Evolutionary conservation across 768 basidiomycete genomes (phyloP).

Genomic region (Lyophyllum atratum): DNA sequence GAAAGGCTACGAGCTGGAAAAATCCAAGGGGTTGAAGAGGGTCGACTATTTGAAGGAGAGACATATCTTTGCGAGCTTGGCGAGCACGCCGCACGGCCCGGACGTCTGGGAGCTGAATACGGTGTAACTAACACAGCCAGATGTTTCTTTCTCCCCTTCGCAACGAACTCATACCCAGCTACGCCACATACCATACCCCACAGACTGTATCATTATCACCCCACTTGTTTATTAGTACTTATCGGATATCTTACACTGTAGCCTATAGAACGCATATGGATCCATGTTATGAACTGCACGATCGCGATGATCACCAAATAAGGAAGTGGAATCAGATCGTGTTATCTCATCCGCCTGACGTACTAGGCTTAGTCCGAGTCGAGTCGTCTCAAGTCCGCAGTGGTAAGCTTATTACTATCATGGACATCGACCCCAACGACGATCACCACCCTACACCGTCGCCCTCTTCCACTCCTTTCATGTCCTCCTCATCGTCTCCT

Average conservation of each 20-base stretch:
- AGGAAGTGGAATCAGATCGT: conserved; percentile 8
- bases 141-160: not conserved
- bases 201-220: conserved; percentile 13
- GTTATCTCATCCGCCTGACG: conserved; percentile 18
- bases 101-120: conserved; percentile 39
- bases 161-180: conserved; percentile 11
- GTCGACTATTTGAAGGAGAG: conserved; percentile 53
- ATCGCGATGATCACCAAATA: not conserved
- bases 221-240: conserved; percentile 1
- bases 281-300: not conserved
- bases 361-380: not conserved
- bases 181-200: conserved; percentile 8
- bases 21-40: conserved; percentile 49
- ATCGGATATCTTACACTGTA: not conserved
- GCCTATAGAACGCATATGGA: not conserved
- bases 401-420: conserved; percentile 8
- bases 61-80: conserved; percentile 43
- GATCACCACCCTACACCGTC: not conserved
- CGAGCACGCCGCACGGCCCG: conserved; percentile 28
- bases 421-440: conserved; percentile 2
- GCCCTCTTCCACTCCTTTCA: not conserved
- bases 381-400: conserved; percentile 5
- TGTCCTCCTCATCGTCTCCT: not conserved
- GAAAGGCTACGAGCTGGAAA: conserved; percentile 36
- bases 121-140: conserved; percentile 5